Evolutionary conservation across 148 eudicot species (phyloP), one percentile per base, ranked within the genome.

Genomic region (Rhododendron henanense): DNA sequence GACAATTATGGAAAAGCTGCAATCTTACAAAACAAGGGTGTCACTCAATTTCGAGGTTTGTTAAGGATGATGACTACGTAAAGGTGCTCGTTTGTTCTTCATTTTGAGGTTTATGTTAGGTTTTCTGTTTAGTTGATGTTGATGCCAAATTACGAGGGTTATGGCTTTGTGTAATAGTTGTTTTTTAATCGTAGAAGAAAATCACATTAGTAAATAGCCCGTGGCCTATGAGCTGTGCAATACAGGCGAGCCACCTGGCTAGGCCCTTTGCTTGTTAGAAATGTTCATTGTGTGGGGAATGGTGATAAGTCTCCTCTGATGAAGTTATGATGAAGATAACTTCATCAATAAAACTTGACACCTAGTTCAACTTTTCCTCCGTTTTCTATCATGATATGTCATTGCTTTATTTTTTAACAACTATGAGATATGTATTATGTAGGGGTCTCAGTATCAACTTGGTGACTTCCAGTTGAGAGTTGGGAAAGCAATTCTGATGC

Each of bases 401-500:
- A 41, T 41, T 61, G 15, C 47, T 81, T 73, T 23, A 21, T 39
- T 50, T 57, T 77, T 3, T 81, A 44, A 59, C 47, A 79, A 67
- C 25, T 86, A 39, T 23, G 35, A 69, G 33, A 41, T 86, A 33
- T 45, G 57, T 63, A 53, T 86, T 55, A 57, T 92, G 87, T 65
- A 95, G 99, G 99, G 98, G 25, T 87, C 84, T 81, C 98, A 93
- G 81, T 95, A 95, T 85, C 97, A 89, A 85, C 92, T 95, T 87
- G 99, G 99, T 76, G 99, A 97, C 91, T 95, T 97, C 90, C 97
- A 92, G 91, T 84, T 97, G 88, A 93, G 98, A 89, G 98, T 97
- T 67, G 99, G 95, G 81, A 97, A 97, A 92, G 98, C 94, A 75
- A 90, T 91, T 90, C 94, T 97, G 10, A 87, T 91, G 88, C 94